A percentile compares a stretch with the other conserved stretches of the same genome.
These are phyloP conservation scores for Lasiosphaeria hispida DNA, from an alignment of 495 filamentous ascomycete genomes.

Conservation along the genomic window DNA sequence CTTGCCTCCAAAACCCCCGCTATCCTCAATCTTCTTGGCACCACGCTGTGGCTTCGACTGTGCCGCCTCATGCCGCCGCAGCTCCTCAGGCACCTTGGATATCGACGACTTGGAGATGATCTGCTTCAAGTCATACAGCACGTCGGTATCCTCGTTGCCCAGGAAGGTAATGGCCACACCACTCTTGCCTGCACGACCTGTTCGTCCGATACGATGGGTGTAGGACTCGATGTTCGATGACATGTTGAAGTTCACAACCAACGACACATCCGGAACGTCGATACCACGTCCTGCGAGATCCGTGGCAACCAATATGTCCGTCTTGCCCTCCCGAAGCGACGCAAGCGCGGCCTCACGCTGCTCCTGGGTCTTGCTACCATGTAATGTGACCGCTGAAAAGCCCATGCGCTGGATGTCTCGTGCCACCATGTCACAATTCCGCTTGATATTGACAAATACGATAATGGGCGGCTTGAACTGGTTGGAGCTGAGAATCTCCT, in stretches of 20 bases:
- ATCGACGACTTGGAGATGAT: conserved; percentile 93
- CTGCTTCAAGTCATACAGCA: conserved; percentile 94
- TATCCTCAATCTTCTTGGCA: conserved; percentile 31
- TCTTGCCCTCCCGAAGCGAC: conserved; percentile 74
- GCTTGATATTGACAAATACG: conserved; percentile 99
- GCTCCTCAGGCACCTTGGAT: conserved; percentile 86
- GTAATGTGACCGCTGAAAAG: conserved; percentile 84
- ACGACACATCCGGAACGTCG: conserved; percentile 88
- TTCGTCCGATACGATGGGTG: conserved; percentile 96
- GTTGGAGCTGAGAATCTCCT: conserved; percentile 80
- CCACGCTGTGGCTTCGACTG: conserved; percentile 65
- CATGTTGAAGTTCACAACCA: conserved; percentile 99
- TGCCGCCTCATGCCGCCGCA: conserved; percentile 90
- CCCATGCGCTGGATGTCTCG: conserved; percentile 95
- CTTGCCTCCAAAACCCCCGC: conserved; percentile 29
- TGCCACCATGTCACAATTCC: conserved; percentile 95
- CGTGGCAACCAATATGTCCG: conserved; percentile 92
- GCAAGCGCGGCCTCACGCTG: conserved; percentile 92
- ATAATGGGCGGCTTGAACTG: conserved; percentile 94
- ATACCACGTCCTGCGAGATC: conserved; percentile 98
- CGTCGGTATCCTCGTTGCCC: conserved; percentile 87
- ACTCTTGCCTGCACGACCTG: conserved; percentile 95
- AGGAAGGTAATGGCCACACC: conserved; percentile 97
- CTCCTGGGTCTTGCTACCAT: conserved; percentile 95
- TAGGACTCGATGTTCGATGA: conserved; percentile 90